Percentiles rank a stretch among this genome's conserved stretches.
These are phyloP conservation scores for Umbelopsis ramanniana DNA, from an alignment of 192 early-diverging fungal species.

Conservation along the genomic window DNA sequence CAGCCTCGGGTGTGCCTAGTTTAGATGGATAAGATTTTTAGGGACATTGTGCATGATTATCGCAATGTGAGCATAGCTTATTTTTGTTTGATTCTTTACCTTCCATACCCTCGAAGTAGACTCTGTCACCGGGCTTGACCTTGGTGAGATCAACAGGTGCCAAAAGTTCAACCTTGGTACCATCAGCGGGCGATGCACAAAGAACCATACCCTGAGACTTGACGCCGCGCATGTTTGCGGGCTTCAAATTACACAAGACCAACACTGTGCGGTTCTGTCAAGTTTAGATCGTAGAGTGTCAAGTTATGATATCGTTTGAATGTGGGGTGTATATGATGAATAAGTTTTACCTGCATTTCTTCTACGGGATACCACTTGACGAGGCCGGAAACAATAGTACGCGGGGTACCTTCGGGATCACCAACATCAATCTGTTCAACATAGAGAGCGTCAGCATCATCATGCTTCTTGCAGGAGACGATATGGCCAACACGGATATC, in stretches of 20 bases:
- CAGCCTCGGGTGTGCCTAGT: slow-evolving; percentile 76
- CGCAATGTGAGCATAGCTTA: slow-evolving; percentile 10
- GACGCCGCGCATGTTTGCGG: slow-evolving; percentile 90
- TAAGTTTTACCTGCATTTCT: slow-evolving; percentile 76
- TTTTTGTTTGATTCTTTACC: slow-evolving; percentile 40
- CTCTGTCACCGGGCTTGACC: slow-evolving; percentile 85
- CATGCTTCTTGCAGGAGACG: slow-evolving; percentile 80
- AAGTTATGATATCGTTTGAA: slow-evolving; percentile 45
- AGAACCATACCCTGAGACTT: slow-evolving; percentile 97
- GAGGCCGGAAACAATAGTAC: slow-evolving; percentile 91
- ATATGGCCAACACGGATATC: slow-evolving; percentile 96
- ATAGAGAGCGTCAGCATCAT: slow-evolving; percentile 96
- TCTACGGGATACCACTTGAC: slow-evolving; percentile 91
- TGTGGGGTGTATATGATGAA: slow-evolving; percentile 22
- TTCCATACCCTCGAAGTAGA: slow-evolving; percentile 91
- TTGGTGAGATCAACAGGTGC: slow-evolving; percentile 76
- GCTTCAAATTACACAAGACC: slow-evolving; percentile 94
- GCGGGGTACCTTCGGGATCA: slow-evolving; percentile 81
- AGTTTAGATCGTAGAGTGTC: background rate
- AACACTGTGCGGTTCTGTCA: slow-evolving; percentile 60
- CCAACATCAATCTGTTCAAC: slow-evolving; percentile 95
- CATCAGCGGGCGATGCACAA: slow-evolving; percentile 83
- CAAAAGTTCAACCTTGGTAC: slow-evolving; percentile 89
- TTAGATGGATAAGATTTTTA: slow-evolving; percentile 24
- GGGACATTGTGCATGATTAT: background rate